Conservation (phyloP, 352 stramenopile genomes). For the Peronospora destructor region DNA sequence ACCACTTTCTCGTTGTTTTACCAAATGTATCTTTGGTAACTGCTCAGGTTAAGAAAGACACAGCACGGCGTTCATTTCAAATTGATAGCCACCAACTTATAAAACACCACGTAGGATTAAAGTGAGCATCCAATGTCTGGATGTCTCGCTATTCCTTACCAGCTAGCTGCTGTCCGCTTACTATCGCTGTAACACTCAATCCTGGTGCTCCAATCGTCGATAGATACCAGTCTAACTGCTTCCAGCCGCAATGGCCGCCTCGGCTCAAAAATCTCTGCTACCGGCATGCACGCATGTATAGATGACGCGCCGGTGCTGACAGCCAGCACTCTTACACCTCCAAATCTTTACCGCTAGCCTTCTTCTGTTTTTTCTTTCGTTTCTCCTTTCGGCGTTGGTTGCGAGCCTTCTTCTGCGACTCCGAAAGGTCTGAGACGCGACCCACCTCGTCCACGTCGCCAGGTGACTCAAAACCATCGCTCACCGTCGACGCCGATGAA, state of each 20-base stretch:
- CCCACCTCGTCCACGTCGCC: constrained; percentile 25
- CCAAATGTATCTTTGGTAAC: too few relatives aligned
- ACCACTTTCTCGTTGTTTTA: not conserved
- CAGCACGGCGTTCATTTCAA: constrained; percentile 7
- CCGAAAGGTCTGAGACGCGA: constrained; percentile 32
- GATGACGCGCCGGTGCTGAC: constrained; percentile 24
- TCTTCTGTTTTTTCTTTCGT: constrained; percentile 64
- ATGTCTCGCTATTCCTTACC: constrained; percentile 4
- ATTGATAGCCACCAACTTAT: constrained; percentile 28
- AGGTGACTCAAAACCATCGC: constrained; percentile 31
- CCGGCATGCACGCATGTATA: constrained; percentile 8
- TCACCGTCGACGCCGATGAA: constrained; percentile 18
- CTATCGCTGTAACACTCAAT: constrained; percentile 4
- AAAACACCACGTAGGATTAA: constrained; percentile 20
- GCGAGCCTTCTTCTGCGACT: constrained; percentile 55
- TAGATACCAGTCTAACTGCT: constrained; percentile 28
- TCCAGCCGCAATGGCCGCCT: constrained; percentile 9
- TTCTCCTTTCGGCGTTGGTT: constrained; percentile 75
- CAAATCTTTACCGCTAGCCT: constrained; percentile 31
- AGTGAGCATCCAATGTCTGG: constrained; percentile 8
- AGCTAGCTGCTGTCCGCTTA: constrained; percentile 14
- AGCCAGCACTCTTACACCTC: constrained; percentile 18
- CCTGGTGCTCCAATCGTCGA: constrained; percentile 10
- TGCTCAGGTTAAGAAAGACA: not conserved
- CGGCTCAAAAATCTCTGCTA: constrained; percentile 7